Base-by-base conservation (phyloP, 306 rosid genomes). In the Biancaea sappan region DNA sequence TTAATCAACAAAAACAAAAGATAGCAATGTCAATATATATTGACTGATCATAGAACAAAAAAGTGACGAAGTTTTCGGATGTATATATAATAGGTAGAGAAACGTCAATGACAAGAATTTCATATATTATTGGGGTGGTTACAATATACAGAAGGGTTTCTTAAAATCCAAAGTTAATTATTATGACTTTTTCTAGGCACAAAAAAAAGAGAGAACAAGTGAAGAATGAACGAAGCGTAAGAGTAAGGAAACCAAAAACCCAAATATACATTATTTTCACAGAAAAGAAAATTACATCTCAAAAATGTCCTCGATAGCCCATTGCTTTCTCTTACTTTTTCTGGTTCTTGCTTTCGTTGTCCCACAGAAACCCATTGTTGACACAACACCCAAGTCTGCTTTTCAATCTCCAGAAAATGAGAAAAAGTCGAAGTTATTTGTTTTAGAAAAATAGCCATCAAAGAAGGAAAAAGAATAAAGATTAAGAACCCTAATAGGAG, bases 301-400 rank as follows among this genome's bases (percentile, higher is more conserved):
- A 54, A 10, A 1, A 13, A 25, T 19, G 18, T 28, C 1, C 35
- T 56, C 8, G 38, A 43, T 24, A 6, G n/a, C 13, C 2, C 1
- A 54, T 12, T 21, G 31, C 50, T 66, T 54, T 57, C 0, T 28
- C 28, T 13, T 57, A 2, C 71, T 37, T 19, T 31, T 32, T 37
- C 3, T 29, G 37, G n/a, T 5, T 25, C 32, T 72, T 43, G 26
- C 64, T 52, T 69, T 38, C 40, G n/a, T n/a, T n/a, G n/a, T n/a
- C n/a, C n/a, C n/a, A n/a, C n/a, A n/a, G n/a, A n/a, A n/a, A n/a
- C n/a, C n/a, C n/a, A n/a, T n/a, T n/a, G 52, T 37, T 35, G 77
- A 78, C 70, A 70, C 71, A 56, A 69, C 32, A 78, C 24, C 67
- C 3, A 51, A 62, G 67, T 70, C 38, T 62, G 22, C 22, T 25